Evolutionary conservation across 441 rosid genomes (phyloP), one percentile per base, ranked within the genome.

Genomic region (Pelargonium australe): DNA sequence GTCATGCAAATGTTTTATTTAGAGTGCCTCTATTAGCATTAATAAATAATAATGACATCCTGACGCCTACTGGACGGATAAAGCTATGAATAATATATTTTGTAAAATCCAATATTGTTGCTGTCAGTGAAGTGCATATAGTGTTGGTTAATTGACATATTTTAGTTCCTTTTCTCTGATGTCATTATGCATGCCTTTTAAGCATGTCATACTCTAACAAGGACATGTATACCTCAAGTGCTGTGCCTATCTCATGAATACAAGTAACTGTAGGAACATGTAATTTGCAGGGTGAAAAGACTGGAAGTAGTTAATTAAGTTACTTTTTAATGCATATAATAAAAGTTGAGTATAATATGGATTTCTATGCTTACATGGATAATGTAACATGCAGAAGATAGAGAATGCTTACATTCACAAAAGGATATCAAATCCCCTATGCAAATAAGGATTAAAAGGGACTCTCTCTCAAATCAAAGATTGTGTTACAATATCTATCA

Each of bases 401-500:
- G 63, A 58, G 63, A 58, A 58, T 58, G 63, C 63, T 5, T 58
- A 19, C 28, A 58, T 58, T 25, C n/a, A 58, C 28, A 58, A 11
- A 10, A 58, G 23, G 28, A 58, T 58, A 19, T 58, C 28, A 4
- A 58, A 58, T 17, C 13, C 10, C 10, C 63, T 58, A 19, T 58
- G 63, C 34, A 5, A 28, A 58, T 58, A 58, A 20, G 2, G 63
- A 58, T 58, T 58, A 12, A 4, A 7, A 58, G 63, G 63, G 41
- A 37, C 41, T 5, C 8, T 37, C 41, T 37, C 41, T 37, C 41
- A 37, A 16, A 58, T 19, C 13, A 20, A 28, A 19, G 28, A 58
- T 58, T 58, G 63, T 28, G 23, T 58, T 20, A 58, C 63, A 58
- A 58, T 58, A 19, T 20, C 63, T 58, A 19, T 58, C 63, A 58